Conservation (phyloP, 345 rosid species). For the Citrus cavaleriei region DNA sequence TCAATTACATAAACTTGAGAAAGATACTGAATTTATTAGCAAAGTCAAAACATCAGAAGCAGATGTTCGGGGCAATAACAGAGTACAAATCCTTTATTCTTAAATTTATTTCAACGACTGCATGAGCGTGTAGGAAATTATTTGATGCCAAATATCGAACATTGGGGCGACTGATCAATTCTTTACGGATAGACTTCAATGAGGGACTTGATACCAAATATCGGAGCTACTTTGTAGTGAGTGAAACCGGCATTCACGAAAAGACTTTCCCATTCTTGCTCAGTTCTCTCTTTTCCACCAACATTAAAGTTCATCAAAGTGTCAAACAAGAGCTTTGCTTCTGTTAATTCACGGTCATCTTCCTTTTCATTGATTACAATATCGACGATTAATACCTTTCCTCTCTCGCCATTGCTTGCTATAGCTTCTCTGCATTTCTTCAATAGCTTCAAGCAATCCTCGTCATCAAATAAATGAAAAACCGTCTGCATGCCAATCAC, state of each 20-base stretch:
- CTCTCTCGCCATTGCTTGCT: not conserved
- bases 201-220: conserved; percentile 26
- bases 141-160: not conserved
- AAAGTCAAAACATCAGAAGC: too few species aligned
- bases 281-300: conserved; percentile 34
- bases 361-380: conserved; percentile 16
- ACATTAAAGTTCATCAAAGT: conserved; percentile 34
- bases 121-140: too few species aligned
- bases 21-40: too few species aligned
- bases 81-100: too few species aligned
- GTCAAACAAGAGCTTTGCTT: conserved; percentile 38
- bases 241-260: conserved; percentile 36
- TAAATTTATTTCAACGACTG: too few species aligned
- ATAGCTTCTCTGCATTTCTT: conserved; percentile 38
- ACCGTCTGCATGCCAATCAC: conserved; percentile 16
- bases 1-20: too few species aligned
- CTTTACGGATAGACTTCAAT: conserved; percentile 18
- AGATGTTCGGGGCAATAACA: too few species aligned
- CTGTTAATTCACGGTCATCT: conserved; percentile 17
- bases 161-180: too few species aligned
- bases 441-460: conserved; percentile 43
- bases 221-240: conserved; percentile 28
- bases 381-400: conserved; percentile 24
- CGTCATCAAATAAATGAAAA: conserved; percentile 40
- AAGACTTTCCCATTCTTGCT: conserved; percentile 30